Percentiles rank a stretch among this genome's conserved stretches.
Evolutionary conservation across 1,284 basidiomycete species (phyloP).

Genomic region (Boletellus deceptivus): DNA sequence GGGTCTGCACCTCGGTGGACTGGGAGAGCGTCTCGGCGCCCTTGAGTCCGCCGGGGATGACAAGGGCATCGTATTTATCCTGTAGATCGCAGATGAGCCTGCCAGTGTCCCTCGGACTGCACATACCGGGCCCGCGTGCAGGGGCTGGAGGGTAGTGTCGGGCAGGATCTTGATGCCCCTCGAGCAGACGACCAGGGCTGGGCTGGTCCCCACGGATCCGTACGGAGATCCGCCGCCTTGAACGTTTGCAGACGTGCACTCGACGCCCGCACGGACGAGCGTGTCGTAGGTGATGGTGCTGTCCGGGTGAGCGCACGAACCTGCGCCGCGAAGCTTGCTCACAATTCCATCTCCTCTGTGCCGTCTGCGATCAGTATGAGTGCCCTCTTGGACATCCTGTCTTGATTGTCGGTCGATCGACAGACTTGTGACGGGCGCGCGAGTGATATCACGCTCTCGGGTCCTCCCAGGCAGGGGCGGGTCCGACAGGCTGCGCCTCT

Average conservation of each 20-base stretch:
- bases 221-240: conserved; percentile 37
- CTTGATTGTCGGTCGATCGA: conserved; percentile 3
- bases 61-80: conserved; percentile 64
- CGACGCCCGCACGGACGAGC: conserved; percentile 70
- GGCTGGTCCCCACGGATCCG: conserved; percentile 29
- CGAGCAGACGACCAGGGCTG: conserved; percentile 60
- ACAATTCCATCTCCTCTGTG: conserved; percentile 91
- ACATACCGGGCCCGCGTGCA: conserved; percentile 45
- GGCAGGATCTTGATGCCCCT: conserved; percentile 74
- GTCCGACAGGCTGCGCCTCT: background rate
- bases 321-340: conserved; percentile 9
- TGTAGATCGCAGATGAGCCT: conserved; percentile 22
- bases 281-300: conserved; percentile 80
- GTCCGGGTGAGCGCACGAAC: background rate
- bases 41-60: conserved; percentile 80
- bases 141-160: conserved; percentile 54
- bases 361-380: conserved; percentile 84
- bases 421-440: background rate
- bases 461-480: background rate
- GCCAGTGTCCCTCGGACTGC: background rate
- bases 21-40: conserved; percentile 75
- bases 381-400: conserved; percentile 40
- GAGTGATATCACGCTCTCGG: too few species aligned
- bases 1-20: conserved; percentile 57
- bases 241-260: conserved; percentile 64